Base-by-base conservation (phyloP, 2,329 filamentous ascomycete species). In the Ceratocystis harringtonii region DNA sequence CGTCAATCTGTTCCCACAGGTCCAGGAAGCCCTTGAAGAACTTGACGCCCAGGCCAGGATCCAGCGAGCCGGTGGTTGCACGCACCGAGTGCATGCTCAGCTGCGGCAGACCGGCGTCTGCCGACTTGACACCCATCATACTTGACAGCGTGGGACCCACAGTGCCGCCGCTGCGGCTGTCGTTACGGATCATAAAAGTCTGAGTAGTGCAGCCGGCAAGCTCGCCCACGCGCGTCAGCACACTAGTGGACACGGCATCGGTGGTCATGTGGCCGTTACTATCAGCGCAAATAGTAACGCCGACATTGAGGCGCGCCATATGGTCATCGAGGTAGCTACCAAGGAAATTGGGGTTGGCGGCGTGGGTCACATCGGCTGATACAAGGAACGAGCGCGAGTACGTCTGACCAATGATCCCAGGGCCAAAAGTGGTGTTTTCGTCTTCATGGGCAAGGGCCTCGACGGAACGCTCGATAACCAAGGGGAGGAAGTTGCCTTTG, bases 221-320 rank as follows among this genome's bases (percentile, higher is more conserved):
- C 70, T 91, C 85, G 6, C 90, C 92, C 48, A 95, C 83, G 30
- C 89, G 83, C 70, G 87, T 84, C 44, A 97, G 78, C 68, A 97
- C 83, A 3, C 90, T 85, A 3, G 89, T 89, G 10, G 89, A 94
- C 19, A 96, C 84, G 65, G 87, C 85, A 73, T 97, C 92, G 2
- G 92, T 96, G 2, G 92, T 96, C 89, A 96, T 96, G 77, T 97
- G 90, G 3, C 90, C 94, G 72, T 96, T 96, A 63, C 85, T 84
- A 75, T 97, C 92, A 25, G 85, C 84, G 58, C 84, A 86, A 48
- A 99, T 81, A 17, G 86, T 84, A 41, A 96, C 81, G 44, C 94
- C 94, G 41, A 94, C 84, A 74, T 99, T 99, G 64, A 99, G 83
- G 67, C 89, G 83, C 0, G 94, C 92, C 1, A 89, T 81, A 76